These are phyloP conservation scores for Penicillium arizonense DNA, from an alignment of 495 filamentous ascomycete genomes.

Conservation along the genomic window DNA sequence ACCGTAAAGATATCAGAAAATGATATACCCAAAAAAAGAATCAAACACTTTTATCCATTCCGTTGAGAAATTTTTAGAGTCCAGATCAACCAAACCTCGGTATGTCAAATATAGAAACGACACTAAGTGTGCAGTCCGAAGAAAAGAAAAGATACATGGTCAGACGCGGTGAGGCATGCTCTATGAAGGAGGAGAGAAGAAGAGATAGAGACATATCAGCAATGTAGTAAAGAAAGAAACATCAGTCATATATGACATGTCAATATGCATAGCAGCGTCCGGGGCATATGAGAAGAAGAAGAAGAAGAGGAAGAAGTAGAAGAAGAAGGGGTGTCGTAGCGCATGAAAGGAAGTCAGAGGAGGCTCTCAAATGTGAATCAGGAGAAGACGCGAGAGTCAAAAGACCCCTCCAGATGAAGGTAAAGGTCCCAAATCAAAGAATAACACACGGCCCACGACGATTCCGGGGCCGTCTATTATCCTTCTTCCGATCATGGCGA, in stretches of 20 bases:
- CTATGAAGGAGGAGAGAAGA: constrained; percentile 14
- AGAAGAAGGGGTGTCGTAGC: constrained; percentile 4
- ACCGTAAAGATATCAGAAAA: constrained; percentile 7
- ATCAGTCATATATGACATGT: constrained; percentile 25
- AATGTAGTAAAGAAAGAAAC: constrained; percentile 13
- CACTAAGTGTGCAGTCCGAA: constrained; percentile 6
- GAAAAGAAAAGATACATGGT: constrained; percentile 20
- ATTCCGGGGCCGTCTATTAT: constrained; percentile 24
- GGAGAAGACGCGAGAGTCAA: not conserved
- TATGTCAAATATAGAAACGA: constrained; percentile 14
- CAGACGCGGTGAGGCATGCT: constrained; percentile 19
- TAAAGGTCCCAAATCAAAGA: constrained; percentile 22
- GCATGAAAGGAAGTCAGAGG: constrained; percentile 10
- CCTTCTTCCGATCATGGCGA: constrained; percentile 31
- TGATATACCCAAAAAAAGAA: constrained; percentile 11
- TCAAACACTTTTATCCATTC: constrained; percentile 15
- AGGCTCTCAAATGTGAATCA: not conserved
- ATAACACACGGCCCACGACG: constrained; percentile 45
- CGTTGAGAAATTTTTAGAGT: constrained; percentile 12
- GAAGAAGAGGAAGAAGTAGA: not conserved
- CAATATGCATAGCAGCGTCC: constrained; percentile 15
- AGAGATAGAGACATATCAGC: constrained; percentile 20
- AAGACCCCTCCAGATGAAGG: not conserved
- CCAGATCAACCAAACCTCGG: constrained; percentile 15
- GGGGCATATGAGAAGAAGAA: too few species aligned